These are phyloP conservation scores for Solanum lycopersicoides DNA, from an alignment of 257 asterid genomes.

Conservation along the genomic window DNA sequence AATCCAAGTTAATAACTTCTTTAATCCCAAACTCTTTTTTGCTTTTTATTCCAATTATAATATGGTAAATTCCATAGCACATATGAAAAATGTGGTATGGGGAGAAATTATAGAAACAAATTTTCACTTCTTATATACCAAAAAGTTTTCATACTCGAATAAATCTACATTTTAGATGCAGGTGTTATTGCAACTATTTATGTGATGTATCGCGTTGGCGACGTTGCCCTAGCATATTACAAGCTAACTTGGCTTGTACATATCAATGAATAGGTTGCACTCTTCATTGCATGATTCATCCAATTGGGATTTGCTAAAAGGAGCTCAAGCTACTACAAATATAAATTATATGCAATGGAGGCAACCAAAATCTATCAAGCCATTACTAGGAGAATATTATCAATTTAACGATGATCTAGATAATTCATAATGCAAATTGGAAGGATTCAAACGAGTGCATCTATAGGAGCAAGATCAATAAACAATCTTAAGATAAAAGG, in stretches of 20 bases:
- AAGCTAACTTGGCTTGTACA: not conserved
- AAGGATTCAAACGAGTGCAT: not conserved
- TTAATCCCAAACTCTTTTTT: no score
- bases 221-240: no score
- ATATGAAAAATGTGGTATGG: no score
- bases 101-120: no score
- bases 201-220: not conserved
- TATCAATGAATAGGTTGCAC: not conserved
- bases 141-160: not conserved
- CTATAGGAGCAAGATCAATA: not conserved
- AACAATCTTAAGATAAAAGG: not conserved
- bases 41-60: no score
- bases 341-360: not conserved
- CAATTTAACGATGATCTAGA: not conserved
- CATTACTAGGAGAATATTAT: not conserved
- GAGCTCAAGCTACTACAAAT: not conserved
- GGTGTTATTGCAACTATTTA: not conserved
- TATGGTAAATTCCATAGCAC: no score
- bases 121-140: no score
- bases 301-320: not conserved
- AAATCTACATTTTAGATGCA: not conserved
- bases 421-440: not conserved
- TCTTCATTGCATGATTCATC: not conserved
- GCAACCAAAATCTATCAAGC: not conserved
- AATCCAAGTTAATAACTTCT: no score